A percentile compares a stretch with the other conserved stretches of the same genome.
Evolutionary conservation across 441 rosid genomes (phyloP).

Genomic region (Biscutella laevigata): DNA sequence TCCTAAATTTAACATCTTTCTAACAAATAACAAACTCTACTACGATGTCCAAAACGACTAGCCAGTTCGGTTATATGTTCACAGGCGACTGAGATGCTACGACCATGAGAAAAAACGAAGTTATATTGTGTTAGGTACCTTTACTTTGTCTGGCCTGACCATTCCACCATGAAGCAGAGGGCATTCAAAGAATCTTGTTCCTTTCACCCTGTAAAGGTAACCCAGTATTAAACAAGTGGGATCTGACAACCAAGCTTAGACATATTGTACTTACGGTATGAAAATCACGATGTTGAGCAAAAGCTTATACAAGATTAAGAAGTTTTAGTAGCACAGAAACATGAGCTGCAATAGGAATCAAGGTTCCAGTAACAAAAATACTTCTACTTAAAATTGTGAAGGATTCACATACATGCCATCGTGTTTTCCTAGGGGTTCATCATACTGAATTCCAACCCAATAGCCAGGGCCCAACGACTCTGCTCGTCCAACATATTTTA

Average conservation of each 20-base stretch:
- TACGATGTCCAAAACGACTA: neutral
- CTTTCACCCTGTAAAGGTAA: slow-evolving; percentile 46
- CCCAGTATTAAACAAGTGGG: neutral
- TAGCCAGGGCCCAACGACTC: slow-evolving; percentile 80
- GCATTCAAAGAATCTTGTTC: slow-evolving; percentile 50
- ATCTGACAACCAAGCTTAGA: slow-evolving; percentile 1
- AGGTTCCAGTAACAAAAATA: neutral
- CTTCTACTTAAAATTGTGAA: neutral
- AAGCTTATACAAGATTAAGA: slow-evolving; percentile 2
- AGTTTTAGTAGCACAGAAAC: neutral
- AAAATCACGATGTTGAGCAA: slow-evolving; percentile 2
- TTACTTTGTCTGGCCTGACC: slow-evolving; percentile 66
- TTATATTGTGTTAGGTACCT: too few species aligned
- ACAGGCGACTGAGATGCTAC: neutral
- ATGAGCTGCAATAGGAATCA: neutral
- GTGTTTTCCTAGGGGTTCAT: slow-evolving; percentile 93
- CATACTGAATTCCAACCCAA: slow-evolving; percentile 92
- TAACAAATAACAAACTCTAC: too few species aligned
- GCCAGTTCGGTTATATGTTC: neutral
- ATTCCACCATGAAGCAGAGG: slow-evolving; percentile 54
- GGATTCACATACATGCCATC: slow-evolving; percentile 68
- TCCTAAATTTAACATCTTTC: too few species aligned
- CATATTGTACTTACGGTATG: neutral
- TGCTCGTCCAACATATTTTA: slow-evolving; percentile 78
- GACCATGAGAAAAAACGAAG: neutral